Evolutionary conservation across 1,284 basidiomycete genomes (phyloP), one percentile per base, ranked within the genome.

Genomic region (Laetiporus sulphureus): DNA sequence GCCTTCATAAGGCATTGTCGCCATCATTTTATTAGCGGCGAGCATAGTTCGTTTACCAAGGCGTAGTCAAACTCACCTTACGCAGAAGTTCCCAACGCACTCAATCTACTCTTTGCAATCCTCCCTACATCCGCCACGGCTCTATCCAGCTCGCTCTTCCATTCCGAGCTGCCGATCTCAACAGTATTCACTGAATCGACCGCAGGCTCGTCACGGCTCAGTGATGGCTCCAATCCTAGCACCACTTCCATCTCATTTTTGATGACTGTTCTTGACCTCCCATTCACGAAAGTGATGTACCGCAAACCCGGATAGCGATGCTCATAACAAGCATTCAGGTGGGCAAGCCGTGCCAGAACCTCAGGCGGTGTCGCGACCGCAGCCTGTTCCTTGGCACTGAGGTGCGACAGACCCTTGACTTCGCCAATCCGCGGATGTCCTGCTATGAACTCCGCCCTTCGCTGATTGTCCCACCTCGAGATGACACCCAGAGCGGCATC

Each of bases 211-310:
- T 67, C 59, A 7, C 67, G 55, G 29, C 62, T 69, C 40, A 73
- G 54, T 6, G 73, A 75, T 58, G 71, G 75, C 38, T 62, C 56
- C 25, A 78, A 55, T n/a, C 65, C 68, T 27, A 91, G 67, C 44
- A 67, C 68, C 38, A 66, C 69, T 61, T 93, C 88, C 72, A 95
- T 79, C 63, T 92, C 90, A 48, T 78, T 71, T 34, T 80, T 79
- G 51, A 95, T 82, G 35, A 63, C 72, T 21, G 73, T 72, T 35
- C 91, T 71, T 41, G 77, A 73, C 43, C 92, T 73, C 24, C 89
- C 89, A 57, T 91, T 90, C 34, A 95, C 92, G 57, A 93, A 95
- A 3, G 91, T 94, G 63, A 94, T 87, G 57, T 90, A 95, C 20
- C 84, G 71, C 46, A 95, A 62, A 1, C 81, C 79, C 0, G 85